Conservation (phyloP, 805 yeast genomes). For the Starmerella powellii region DNA sequence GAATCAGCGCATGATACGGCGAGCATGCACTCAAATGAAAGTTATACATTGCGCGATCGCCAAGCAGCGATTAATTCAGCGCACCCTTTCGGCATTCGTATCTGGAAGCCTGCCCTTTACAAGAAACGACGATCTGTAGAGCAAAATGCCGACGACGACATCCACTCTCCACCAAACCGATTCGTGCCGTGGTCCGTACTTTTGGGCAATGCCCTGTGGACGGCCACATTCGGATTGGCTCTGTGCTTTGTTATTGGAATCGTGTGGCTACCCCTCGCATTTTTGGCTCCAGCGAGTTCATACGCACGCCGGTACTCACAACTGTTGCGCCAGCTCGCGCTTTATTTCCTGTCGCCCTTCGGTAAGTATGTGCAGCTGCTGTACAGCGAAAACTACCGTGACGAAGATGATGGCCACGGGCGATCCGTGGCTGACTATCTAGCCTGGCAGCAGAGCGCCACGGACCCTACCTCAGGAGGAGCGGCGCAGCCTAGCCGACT, state of each 20-base stretch:
- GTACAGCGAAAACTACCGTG: constrained; percentile 66
- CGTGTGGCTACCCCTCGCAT: constrained; percentile 38
- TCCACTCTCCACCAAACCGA: constrained; percentile 57
- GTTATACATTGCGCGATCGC: constrained; percentile 78
- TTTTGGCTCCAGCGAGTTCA: constrained; percentile 28
- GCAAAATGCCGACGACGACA: constrained; percentile 80
- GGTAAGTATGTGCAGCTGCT: constrained; percentile 74
- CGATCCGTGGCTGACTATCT: constrained; percentile 72
- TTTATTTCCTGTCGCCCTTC: constrained; percentile 57
- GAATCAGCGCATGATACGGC: constrained; percentile 10
- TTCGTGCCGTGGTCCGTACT: constrained; percentile 49
- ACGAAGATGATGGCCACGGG: constrained; percentile 85
- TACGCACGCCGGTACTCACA: constrained; percentile 49
- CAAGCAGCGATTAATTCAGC: constrained; percentile 94
- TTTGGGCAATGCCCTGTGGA: constrained; percentile 63
- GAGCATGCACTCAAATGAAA: constrained; percentile 47
- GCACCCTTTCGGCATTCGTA: constrained; percentile 95
- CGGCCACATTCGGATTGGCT: constrained; percentile 55
- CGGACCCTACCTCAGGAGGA: background rate
- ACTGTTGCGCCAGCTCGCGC: constrained; percentile 18
- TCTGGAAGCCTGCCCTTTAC: constrained; percentile 96
- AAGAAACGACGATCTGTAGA: constrained; percentile 88
- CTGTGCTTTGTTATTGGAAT: constrained; percentile 32
- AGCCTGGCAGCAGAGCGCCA: constrained; percentile 55
- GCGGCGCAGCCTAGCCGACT: constrained; percentile 32